Evolutionary conservation across 2,329 filamentous ascomycete genomes (phyloP), one percentile per base, ranked within the genome.

Genomic region (Alternaria consortialis): DNA sequence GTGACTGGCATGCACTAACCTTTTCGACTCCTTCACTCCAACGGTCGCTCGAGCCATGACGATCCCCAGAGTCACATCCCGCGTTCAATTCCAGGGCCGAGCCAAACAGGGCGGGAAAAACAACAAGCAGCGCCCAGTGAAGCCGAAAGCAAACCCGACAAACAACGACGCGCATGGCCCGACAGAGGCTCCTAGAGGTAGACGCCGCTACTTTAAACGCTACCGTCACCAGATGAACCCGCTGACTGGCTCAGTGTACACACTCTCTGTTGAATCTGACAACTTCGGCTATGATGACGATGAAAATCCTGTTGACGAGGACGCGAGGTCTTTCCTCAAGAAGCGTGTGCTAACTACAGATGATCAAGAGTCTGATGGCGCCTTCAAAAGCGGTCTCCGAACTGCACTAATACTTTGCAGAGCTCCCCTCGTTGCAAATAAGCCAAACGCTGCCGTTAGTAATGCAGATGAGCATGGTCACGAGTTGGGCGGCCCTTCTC

Each of bases 161-260:
- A 48, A 53, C 46, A 27, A 13, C n/a, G 42, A 43, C 15, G n/a
- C 48, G n/a, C 15, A 36, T 23, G 40, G 29, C 48, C 34, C 23
- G 36, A 39, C 40, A 13, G 15, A 31, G 20, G 37, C 20, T 5
- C 11, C n/a, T 6, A 53, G 25, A 36, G 34, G 58, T 53, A 61
- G 20, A 31, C 8, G 25, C 7, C 29, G 13, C 13, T 37, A 2
- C n/a, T 32, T 31, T 8, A 4, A n/a, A 17, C 34, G 11, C 15
- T 50, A 36, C 8, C 3, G 6, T 8, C 11, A 17, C 25, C 25
- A 20, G 7, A 53, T 31, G 34, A 32, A 51, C 15, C 48, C 25
- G 31, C 47, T 61, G n/a, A 61, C 40, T 20, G n/a, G 29, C 11
- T 23, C 51, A 61, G 53, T 37, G 8, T 50, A 43, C 17, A 48